Conservation (phyloP, 2,329 filamentous ascomycete species). For the Tolypocladium amazonense region DNA sequence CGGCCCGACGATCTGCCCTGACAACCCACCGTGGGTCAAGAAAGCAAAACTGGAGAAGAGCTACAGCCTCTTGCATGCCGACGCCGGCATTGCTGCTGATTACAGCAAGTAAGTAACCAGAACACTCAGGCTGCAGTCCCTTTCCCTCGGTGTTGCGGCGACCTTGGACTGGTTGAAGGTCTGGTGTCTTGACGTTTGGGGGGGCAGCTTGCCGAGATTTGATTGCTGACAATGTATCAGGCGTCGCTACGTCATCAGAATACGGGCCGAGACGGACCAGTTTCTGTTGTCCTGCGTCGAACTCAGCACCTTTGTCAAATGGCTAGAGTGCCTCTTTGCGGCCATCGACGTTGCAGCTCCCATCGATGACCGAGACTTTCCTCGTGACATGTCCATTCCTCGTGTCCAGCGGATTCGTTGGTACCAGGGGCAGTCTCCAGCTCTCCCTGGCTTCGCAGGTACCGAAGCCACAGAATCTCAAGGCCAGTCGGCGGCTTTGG, state of each 20-base stretch:
- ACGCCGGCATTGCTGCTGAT: conserved; percentile 64
- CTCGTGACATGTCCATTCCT: conserved; percentile 51
- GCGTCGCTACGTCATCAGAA: conserved; percentile 56
- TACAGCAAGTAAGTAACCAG: conserved; percentile 49
- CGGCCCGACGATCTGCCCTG: conserved; percentile 36
- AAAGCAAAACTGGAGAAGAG: conserved; percentile 48
- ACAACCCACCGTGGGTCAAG: conserved; percentile 40
- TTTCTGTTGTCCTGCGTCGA: conserved; percentile 58
- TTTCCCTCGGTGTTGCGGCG: not conserved
- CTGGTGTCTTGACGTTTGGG: not conserved
- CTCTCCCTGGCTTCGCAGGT: conserved; percentile 6
- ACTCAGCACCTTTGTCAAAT: conserved; percentile 54
- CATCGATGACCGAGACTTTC: conserved; percentile 59
- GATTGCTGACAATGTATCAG: conserved; percentile 18
- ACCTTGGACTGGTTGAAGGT: not conserved
- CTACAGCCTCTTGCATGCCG: conserved; percentile 67
- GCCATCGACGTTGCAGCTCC: conserved; percentile 62
- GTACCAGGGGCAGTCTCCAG: conserved; percentile 29
- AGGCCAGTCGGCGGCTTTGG: not conserved
- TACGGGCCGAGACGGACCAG: conserved; percentile 64
- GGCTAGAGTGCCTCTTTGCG: conserved; percentile 60
- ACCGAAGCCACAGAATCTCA: not conserved
- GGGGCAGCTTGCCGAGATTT: not conserved
- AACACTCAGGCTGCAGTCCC: not conserved
- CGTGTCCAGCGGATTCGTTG: conserved; percentile 43